Base-by-base conservation (phyloP, 805 yeast genomes). In the Hanseniaspora hatyaiensis region DNA sequence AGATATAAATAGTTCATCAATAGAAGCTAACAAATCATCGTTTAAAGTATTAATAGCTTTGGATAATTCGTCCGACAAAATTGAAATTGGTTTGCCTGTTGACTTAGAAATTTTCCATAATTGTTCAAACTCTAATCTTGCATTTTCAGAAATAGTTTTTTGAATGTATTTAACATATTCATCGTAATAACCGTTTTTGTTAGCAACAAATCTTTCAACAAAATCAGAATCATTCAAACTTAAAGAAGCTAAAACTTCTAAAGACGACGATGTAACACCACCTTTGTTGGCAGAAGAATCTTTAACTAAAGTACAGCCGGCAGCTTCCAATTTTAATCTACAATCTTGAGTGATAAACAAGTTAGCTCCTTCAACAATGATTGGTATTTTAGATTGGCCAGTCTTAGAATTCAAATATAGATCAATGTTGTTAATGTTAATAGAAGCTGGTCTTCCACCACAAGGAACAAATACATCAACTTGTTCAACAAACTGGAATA, bases 281-380 rank as follows among this genome's bases (percentile, higher is more conserved):
- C 98, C 98, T 68, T 89, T 89, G 68, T 89, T 89, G 38, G 96
- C 87, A 11, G 96, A 84, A 13, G 97, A 95, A 70, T 89, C 98
- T 65, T 92, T 92, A 68, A 85, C 84, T 46, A 92, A 72, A 46
- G 87, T 64, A 45, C 85, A 78, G 33, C 97, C 97, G 28, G 94
- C 92, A 37, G 73, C 69, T 67, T 92, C 98, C 49, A 89, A 71
- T 41, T 77, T 74, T 28, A 89, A 66, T 69, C 89, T 92, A 44
- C 97, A 96, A 33, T 86, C 76, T 68, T 92, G 97, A 1, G 97
- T 86, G 53, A 89, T 81, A 67, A 89, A 92, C 64, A 89, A 72
- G 65, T 89, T 92, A 49, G 98, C 98, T 62, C 98, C 98, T 69
- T 89, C 98, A 50, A 92, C 96, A 61, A 89, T 77, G 66, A 80